A percentile compares a stretch with the other conserved stretches of the same genome.
Evolutionary conservation across 305 asterid species (phyloP).

Genomic region (Fraxinus xanthoxyloides): DNA sequence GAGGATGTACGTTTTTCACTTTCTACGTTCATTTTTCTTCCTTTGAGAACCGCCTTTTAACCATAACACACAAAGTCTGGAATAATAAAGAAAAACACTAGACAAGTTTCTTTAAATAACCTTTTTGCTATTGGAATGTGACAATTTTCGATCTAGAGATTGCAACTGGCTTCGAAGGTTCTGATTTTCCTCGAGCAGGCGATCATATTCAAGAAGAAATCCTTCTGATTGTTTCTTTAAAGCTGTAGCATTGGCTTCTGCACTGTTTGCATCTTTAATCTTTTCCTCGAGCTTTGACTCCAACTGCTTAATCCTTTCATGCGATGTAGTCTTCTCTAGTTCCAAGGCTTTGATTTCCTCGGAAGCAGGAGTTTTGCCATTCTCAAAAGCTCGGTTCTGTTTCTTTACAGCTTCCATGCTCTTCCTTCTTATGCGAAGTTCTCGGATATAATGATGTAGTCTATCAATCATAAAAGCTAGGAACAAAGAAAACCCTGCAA

Average conservation of each 20-base stretch:
- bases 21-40: not conserved
- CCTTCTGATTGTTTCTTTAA: constrained; percentile 85
- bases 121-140: constrained; percentile 72
- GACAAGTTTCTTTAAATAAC: not conserved
- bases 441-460: not conserved
- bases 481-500: not conserved
- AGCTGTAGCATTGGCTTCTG: constrained; percentile 76
- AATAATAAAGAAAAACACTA: not conserved
- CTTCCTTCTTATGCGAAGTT: not conserved
- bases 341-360: not conserved
- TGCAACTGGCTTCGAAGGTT: constrained; percentile 71
- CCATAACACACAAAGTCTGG: not conserved
- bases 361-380: not conserved
- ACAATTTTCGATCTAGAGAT: constrained; percentile 61
- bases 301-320: not conserved
- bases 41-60: not conserved
- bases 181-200: constrained; percentile 84
- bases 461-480: not conserved
- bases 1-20: not conserved
- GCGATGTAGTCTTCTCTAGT: not conserved
- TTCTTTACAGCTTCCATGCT: not conserved
- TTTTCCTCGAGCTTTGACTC: not conserved
- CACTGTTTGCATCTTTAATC: constrained; percentile 51
- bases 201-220: constrained; percentile 81
- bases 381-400: not conserved